These are phyloP conservation scores for Tetraselmis chui DNA, from an alignment of 139 green algal species.

Conservation along the genomic window DNA sequence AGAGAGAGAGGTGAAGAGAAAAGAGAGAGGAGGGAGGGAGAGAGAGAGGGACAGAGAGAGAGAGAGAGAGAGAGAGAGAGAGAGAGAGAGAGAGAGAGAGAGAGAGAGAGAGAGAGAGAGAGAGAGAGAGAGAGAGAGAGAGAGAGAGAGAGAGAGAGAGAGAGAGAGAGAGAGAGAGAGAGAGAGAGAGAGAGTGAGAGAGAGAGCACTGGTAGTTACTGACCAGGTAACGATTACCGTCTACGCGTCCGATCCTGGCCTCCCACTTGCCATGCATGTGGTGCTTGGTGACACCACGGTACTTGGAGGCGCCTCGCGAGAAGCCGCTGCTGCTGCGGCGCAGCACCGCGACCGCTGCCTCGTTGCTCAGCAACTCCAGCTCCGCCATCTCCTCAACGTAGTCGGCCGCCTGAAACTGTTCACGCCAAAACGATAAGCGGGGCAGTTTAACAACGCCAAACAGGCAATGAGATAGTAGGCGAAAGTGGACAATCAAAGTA, in stretches of 20 bases:
- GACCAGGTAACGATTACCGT: neutral
- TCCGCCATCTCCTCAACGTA: constrained; percentile 44
- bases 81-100: too few species aligned
- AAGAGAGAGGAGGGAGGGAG: too few species aligned
- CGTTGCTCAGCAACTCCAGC: constrained; percentile 40
- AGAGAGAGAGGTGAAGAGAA: too few species aligned
- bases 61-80: too few species aligned
- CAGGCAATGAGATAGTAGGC: neutral
- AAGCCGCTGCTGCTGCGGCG: constrained; percentile 44
- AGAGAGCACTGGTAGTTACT: too few species aligned
- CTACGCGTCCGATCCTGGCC: constrained; percentile 68
- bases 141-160: too few species aligned
- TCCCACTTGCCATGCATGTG: constrained; percentile 67
- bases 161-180: too few species aligned
- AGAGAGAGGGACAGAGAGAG: too few species aligned
- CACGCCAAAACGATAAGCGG: neutral
- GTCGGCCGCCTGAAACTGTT: constrained; percentile 52
- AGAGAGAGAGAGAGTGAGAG: too few species aligned
- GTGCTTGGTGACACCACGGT: constrained; percentile 30
- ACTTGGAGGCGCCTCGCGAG: constrained; percentile 15
- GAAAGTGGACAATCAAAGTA: neutral
- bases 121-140: too few species aligned
- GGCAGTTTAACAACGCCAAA: neutral
- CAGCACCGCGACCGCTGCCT: constrained; percentile 60
- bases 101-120: too few species aligned